These are phyloP conservation scores for Flaveria robusta DNA, from an alignment of 129 eudicot species.

Conservation along the genomic window DNA sequence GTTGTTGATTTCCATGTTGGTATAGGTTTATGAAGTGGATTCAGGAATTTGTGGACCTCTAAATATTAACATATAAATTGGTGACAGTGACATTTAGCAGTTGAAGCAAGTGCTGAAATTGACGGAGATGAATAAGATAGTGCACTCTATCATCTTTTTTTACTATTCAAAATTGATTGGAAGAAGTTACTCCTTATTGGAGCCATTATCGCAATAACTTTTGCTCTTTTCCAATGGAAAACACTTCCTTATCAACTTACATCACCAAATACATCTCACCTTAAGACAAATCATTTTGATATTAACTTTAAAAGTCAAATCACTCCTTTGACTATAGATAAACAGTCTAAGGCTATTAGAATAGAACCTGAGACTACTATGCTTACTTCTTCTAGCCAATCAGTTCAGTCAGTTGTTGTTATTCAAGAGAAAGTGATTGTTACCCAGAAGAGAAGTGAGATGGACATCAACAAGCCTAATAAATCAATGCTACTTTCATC, in stretches of 20 bases:
- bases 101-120: constrained; percentile 30
- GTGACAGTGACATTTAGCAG: constrained; percentile 18
- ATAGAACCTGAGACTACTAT: constrained; percentile 28
- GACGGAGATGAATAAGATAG: constrained; percentile 56
- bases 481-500: constrained; percentile 33
- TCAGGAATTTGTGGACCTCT: constrained; percentile 20
- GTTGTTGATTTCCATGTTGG: constrained; percentile 16
- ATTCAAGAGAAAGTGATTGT: constrained; percentile 39
- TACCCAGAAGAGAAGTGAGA: constrained; percentile 33
- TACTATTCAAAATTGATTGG: constrained; percentile 60
- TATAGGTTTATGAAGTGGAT: constrained; percentile 22
- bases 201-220: constrained; percentile 45
- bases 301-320: constrained; percentile 31
- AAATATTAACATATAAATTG: constrained; percentile 12
- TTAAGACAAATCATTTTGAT: constrained; percentile 38
- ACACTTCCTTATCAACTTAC: constrained; percentile 64
- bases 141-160: constrained; percentile 35
- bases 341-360: constrained; percentile 26
- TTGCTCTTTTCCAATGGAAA: constrained; percentile 52
- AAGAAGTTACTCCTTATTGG: constrained; percentile 54
- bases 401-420: constrained; percentile 29
- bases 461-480: constrained; percentile 21
- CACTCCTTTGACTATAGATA: constrained; percentile 29
- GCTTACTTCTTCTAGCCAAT: constrained; percentile 43
- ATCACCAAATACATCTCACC: constrained; percentile 38